Base-by-base conservation (phyloP, 441 rosid species). In the Capsella rubella region DNA sequence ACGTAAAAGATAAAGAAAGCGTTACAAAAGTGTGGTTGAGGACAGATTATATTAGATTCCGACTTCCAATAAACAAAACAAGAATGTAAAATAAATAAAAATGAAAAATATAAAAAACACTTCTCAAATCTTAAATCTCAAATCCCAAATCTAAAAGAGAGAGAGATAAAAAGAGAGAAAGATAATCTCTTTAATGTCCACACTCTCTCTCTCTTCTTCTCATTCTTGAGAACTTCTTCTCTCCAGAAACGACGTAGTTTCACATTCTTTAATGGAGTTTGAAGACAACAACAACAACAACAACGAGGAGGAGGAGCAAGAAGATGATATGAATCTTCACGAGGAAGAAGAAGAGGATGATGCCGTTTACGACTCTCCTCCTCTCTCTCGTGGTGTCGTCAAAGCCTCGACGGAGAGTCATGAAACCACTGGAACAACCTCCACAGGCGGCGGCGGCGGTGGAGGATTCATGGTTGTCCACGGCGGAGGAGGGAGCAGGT, bases 401-500 rank as follows among this genome's bases (percentile, higher is more conserved):
- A 73, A 56, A 79, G 1, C 54, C 81, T 67, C 61, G 74, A 77
- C 82, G 49, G 65, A 66, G 11, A 77, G 61, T 32, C 64, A 80
- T 12, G 78, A 78, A 79, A 82, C 85, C 67, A 83, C 77, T 62
- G 85, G 82, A 83, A 82, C 86, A 79, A 85, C 80, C 72, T 85
- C 83, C 28, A 85, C 87, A 10, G 87, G 84, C 50, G 86, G 83
- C 18, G 18, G 18, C 43, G 87, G 86, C 0, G 87, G 87, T 8
- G 83, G 81, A 11, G 83, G 81, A 57, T 89, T 87, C 53, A 81
- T 86, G 69, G 88, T 86, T 15, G 90, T 89, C 50, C 87, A 89
- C 75, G 82, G 85, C 6, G 11, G 84, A 80, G 54, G 90, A 79
- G 14, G 78, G 60, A 43, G 84, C 81, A 53, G 92, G 85, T 57